phyloP scores from a whole-genome alignment of 768 basidiomycete genomes.

The Rubroboletus pulcherrimus region DNA sequence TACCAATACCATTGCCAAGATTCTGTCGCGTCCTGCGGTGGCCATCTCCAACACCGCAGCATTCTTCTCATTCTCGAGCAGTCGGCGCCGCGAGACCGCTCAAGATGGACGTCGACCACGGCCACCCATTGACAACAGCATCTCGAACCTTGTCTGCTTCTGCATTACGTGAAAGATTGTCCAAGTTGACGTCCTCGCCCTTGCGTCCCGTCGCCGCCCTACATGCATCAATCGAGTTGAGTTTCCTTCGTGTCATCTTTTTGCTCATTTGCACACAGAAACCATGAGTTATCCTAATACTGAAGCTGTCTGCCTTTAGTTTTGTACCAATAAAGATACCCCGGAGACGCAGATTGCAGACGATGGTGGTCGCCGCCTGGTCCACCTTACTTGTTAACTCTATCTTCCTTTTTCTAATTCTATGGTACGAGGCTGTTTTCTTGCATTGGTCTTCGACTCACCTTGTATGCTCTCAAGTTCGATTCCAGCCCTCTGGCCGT shows the following conservation, averaged over 20 bases:
- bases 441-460: background rate
- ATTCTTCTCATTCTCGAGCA: background rate
- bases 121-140: conserved; percentile 32
- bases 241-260: background rate
- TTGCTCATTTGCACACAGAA: background rate
- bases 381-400: conserved; percentile 74
- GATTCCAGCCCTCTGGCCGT: conserved; percentile 84
- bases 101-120: conserved; percentile 30
- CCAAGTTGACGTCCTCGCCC: conserved; percentile 56
- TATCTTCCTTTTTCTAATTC: conserved; percentile 64
- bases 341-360: conserved; percentile 81
- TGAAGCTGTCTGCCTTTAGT: conserved; percentile 33
- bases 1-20: background rate
- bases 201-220: conserved; percentile 61
- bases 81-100: background rate
- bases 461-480: conserved; percentile 51
- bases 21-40: background rate
- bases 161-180: conserved; percentile 58
- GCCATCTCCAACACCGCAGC: background rate
- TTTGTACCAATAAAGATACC: conserved; percentile 89
- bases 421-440: conserved; percentile 55
- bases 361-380: conserved; percentile 84
- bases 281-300: background rate
- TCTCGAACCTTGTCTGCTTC: conserved; percentile 56
- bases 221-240: conserved; percentile 75